Base-by-base conservation (phyloP, 2,329 filamentous ascomycete species). In the Polychaeton citri region DNA sequence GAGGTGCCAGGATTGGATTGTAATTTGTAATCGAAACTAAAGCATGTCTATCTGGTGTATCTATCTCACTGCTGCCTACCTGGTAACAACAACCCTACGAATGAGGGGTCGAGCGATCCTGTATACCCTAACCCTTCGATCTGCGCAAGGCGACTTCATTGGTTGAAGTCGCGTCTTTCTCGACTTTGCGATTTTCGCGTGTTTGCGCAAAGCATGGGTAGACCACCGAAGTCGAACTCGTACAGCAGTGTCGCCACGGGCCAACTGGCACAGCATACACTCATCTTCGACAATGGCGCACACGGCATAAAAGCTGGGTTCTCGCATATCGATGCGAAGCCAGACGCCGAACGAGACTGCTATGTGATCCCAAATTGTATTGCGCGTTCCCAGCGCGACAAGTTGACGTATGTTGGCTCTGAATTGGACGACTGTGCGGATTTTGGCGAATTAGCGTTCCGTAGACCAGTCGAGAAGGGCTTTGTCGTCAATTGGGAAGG, bases 401-500 rank as follows among this genome's bases (percentile, higher is more conserved):
- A 75, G 48, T 78, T 81, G 45, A 73, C 79, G 4, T 93, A 90
- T 51, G 72, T 94, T 41, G 87, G 75, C 10, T 76, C 81, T 1
- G 81, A 93, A 46, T 65, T 95, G 2, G 73, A 78, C 6, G 70
- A 75, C 39, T 92, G 88, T 58, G 78, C 72, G 44, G 88, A 98
- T 53, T 94, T 85, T 64, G 85, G 86, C 45, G 88, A 95, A 57
- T 75, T 92, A 15, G 72, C 75, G 6, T 94, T 95, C 51, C 74
- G 88, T 1, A 70, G 88, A 0, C 90, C 90, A 0, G 82, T 96
- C 1, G 90, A 98, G 59, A 92, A 87, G 59, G 90, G 90, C 6
- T 96, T 83, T 53, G 69, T 96, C 34, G 87, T 96, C 42, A 95
- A 88, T 54, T 98, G 90, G 90, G 90, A 98, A 59, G 79, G 81